Percentiles rank a stretch among this genome's conserved stretches.
phyloP scores from a whole-genome alignment of 495 filamentous ascomycete species.

The Talaromyces nanjingensis region DNA sequence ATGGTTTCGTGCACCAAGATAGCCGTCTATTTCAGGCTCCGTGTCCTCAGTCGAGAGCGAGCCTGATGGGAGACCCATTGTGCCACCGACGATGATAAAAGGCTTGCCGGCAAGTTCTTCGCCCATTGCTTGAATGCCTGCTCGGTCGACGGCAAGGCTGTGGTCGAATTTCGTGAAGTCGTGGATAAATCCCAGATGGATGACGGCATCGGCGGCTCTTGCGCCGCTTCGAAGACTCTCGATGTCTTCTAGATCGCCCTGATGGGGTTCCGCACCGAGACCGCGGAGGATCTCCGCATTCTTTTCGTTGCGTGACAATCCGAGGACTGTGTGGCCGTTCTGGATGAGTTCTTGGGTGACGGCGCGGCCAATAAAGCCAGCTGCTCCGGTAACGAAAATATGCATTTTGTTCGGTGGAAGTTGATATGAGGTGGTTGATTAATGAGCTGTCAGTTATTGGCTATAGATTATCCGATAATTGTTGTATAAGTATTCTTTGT shows the following conservation, averaged over 20 bases:
- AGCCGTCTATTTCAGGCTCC: conserved; percentile 17
- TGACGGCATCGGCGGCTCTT: conserved; percentile 27
- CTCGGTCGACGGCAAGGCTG: conserved; percentile 17
- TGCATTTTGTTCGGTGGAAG: conserved; percentile 4
- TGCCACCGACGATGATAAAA: conserved; percentile 27
- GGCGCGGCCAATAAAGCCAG: conserved; percentile 32
- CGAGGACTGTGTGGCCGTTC: conserved; percentile 27
- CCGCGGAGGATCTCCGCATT: conserved; percentile 23
- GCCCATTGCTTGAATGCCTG: conserved; percentile 27
- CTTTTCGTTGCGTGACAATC: conserved; percentile 25
- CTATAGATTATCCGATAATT: not conserved
- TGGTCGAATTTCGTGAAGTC: conserved; percentile 11
- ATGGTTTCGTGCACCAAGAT: conserved; percentile 12
- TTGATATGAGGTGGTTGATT: not conserved
- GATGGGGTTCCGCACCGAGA: conserved; percentile 27
- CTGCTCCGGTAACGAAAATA: conserved; percentile 38
- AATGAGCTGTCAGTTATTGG: not conserved
- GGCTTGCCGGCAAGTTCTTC: conserved; percentile 25
- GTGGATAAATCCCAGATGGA: conserved; percentile 27
- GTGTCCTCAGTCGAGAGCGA: conserved; percentile 27
- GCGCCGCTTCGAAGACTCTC: conserved; percentile 25
- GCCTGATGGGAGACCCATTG: conserved; percentile 22
- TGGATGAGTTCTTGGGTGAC: conserved; percentile 24
- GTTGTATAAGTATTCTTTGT: not conserved
- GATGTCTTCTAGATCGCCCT: conserved; percentile 25